Base-by-base conservation (phyloP, 1,139 yeast species). In the Taphrina wiesneri region DNA sequence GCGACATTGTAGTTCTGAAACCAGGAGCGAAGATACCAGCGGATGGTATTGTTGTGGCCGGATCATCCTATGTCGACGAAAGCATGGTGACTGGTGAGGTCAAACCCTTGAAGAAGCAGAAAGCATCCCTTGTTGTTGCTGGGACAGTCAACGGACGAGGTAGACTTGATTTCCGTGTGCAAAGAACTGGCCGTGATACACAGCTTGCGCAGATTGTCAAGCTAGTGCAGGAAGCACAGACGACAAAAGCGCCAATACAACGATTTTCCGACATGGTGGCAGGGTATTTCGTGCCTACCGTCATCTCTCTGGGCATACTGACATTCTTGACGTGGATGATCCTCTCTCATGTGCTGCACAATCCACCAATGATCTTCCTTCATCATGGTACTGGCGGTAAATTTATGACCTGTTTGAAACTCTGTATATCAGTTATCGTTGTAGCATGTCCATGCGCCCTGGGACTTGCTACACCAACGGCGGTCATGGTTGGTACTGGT, bases 391-490 rank as follows among this genome's bases (percentile, higher is more conserved):
- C 82, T 7, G 78, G 75, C 23, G 90, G 92, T 3, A 82, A 83
- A 70, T 82, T 84, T 71, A 86, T 84, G 76, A 85, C 85, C 30
- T 85, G 96, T 73, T 77, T 93, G 68, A 86, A 88, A 72, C 81
- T 92, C 60, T 88, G 96, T n/a, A 93, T 95, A 47, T 87, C 96
- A 3, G 99, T 93, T 7, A 84, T 93, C 71, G 97, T 93, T 13
- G 97, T 93, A 57, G 99, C 99, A 0, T 93, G 99, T 77, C 99
- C 99, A 0, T 93, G 98, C 81, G 98, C 98, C 0, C 79, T 93
- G 36, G 99, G 99, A 1, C 81, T 93, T 63, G 97, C 97, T 7
- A 96, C 99, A 0, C 99, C 99, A 0, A 93, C 99, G 0, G 99
- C 99, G 0, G 90, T 95, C 2, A 92, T 93, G 97, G 99, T 93